phyloP scores from a whole-genome alignment of 805 yeast genomes.

The Spathaspora arborariae region DNA sequence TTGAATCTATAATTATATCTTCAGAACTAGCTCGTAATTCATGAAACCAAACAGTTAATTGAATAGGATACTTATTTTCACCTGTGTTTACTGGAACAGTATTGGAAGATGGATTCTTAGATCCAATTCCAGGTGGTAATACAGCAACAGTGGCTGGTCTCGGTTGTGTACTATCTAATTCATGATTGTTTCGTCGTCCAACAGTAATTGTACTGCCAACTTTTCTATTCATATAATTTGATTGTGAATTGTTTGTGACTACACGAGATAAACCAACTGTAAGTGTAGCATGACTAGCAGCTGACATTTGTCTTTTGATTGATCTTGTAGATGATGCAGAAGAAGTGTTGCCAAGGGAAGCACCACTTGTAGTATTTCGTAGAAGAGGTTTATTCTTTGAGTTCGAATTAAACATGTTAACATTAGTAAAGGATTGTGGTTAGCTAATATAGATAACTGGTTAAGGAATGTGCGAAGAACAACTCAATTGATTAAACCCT shows the following conservation, averaged over 20 bases:
- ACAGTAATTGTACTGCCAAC: constrained; percentile 22
- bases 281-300: constrained; percentile 18
- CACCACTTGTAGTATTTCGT: not conserved
- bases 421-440: not conserved
- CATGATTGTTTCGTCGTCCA: constrained; percentile 12
- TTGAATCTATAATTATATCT: constrained; percentile 60
- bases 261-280: constrained; percentile 12
- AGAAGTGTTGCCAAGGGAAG: not conserved
- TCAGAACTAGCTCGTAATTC: constrained; percentile 57
- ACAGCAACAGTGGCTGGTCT: not conserved
- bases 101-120: not conserved
- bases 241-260: not conserved
- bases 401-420: not conserved
- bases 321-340: not conserved
- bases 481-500: not conserved
- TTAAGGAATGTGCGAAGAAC: not conserved
- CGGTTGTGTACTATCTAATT: constrained; percentile 1
- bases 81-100: not conserved
- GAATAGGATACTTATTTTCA: constrained; percentile 24
- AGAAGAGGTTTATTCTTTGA: not conserved
- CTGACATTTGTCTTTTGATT: constrained; percentile 13
- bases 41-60: constrained; percentile 58
- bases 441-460: not conserved
- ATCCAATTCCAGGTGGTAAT: not conserved
- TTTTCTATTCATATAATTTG: constrained; percentile 14